These are phyloP conservation scores for Parasitella parasitica DNA, from an alignment of 371 early-diverging fungal genomes.

Conservation along the genomic window DNA sequence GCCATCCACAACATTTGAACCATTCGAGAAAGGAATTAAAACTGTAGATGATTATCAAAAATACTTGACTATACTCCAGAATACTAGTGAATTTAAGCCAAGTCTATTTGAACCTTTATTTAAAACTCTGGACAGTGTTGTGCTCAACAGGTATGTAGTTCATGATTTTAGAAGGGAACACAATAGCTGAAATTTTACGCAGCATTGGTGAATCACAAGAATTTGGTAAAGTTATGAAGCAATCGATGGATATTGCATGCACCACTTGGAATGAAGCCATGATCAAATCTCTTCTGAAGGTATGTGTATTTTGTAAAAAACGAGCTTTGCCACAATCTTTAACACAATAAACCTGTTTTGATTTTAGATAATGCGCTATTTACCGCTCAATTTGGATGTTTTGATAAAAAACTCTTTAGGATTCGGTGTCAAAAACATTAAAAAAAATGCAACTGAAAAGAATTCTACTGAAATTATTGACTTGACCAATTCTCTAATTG, in stretches of 20 bases:
- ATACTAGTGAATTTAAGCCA: not conserved
- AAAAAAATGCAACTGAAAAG: constrained; percentile 8
- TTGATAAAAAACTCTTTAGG: constrained; percentile 14
- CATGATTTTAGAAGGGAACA: not conserved
- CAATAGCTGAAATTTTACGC: not conserved
- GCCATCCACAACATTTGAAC: not conserved
- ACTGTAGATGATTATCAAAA: not conserved
- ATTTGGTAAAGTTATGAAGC: not conserved
- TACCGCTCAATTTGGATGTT: constrained; percentile 16
- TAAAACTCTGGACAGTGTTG: not conserved
- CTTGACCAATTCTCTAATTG: not conserved
- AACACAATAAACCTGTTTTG: not conserved
- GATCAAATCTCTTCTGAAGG: not conserved
- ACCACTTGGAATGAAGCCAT: not conserved
- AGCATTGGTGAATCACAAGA: not conserved
- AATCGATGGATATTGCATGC: not conserved
- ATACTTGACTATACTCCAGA: not conserved
- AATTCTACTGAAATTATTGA: not conserved
- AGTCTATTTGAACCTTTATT: not conserved
- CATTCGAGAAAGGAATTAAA: not conserved
- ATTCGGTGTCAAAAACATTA: constrained; percentile 3
- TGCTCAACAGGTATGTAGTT: not conserved
- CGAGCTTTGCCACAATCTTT: no score
- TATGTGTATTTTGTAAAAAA: not conserved
- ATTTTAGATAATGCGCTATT: constrained; percentile 6